Conservation (phyloP, 441 rosid species). For the Syzygium malaccense region DNA sequence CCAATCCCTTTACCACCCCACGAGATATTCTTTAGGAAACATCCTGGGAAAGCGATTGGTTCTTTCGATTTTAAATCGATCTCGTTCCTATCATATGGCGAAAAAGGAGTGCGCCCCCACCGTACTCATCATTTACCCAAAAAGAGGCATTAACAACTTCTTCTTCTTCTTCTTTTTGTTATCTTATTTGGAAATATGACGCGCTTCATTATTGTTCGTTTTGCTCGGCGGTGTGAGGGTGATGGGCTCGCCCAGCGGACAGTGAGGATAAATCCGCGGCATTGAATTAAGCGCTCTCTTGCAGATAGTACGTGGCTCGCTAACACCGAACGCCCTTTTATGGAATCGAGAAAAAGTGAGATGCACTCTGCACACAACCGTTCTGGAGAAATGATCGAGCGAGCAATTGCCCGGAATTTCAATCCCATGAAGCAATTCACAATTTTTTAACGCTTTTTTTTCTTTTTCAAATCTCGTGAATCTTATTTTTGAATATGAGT, state of each 20-base stretch:
- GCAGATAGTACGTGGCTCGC: background rate
- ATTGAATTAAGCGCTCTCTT: background rate
- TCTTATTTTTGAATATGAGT: background rate
- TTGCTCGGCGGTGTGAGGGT: background rate
- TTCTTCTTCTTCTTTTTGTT: background rate
- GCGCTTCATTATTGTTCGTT: background rate
- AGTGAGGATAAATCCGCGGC: background rate
- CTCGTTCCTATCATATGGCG: background rate
- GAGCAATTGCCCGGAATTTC: rapidly evolving
- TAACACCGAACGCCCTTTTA: background rate
- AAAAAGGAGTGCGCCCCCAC: background rate
- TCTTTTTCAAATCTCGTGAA: background rate
- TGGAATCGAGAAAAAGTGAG: background rate
- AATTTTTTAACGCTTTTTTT: background rate
- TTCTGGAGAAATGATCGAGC: rapidly evolving
- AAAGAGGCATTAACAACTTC: background rate
- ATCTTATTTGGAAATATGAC: background rate
- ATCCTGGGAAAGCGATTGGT: too few species aligned
- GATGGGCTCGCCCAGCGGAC: rapidly evolving
- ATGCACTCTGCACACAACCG: rapidly evolving
- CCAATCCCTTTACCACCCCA: background rate
- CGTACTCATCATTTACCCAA: background rate
- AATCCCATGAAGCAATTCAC: rapidly evolving
- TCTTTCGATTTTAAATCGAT: background rate
- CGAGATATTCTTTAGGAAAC: background rate